Conservation (phyloP, 2,329 filamentous ascomycete genomes). For the Alternaria panax region DNA sequence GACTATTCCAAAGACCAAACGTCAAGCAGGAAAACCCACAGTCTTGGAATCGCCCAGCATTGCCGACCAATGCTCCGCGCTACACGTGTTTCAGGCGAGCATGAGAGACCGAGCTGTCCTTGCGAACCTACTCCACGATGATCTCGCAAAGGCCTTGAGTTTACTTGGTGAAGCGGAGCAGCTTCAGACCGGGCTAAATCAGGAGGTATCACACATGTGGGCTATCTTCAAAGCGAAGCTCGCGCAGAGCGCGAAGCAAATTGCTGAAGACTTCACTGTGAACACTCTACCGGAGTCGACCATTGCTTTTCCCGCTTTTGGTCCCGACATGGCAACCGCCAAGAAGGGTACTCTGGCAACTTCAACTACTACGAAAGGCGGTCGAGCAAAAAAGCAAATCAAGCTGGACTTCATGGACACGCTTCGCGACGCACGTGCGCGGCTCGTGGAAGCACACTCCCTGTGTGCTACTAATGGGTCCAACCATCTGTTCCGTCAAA, state of each 20-base stretch:
- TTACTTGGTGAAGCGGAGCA: conserved; percentile 37
- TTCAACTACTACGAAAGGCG: conserved; percentile 20
- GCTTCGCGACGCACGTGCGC: conserved; percentile 70
- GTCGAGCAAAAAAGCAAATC: conserved; percentile 33
- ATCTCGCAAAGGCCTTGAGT: conserved; percentile 37
- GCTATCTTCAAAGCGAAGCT: conserved; percentile 73
- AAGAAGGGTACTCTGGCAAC: conserved; percentile 24
- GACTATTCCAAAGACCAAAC: conserved; percentile 18
- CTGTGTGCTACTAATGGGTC: conserved; percentile 62
- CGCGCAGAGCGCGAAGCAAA: conserved; percentile 72
- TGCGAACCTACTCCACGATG: conserved; percentile 46
- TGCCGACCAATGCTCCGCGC: conserved; percentile 49
- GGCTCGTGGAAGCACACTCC: conserved; percentile 69
- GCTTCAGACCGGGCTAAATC: conserved; percentile 47
- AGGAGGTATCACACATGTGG: conserved; percentile 61
- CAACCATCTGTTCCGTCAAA: conserved; percentile 63
- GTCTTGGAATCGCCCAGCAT: conserved; percentile 21
- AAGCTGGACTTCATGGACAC: conserved; percentile 62
- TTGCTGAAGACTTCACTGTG: conserved; percentile 82
- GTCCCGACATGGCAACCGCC: conserved; percentile 24
- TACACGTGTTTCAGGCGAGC: conserved; percentile 55
- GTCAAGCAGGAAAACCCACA: conserved; percentile 13
- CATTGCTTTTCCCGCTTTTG: conserved; percentile 79
- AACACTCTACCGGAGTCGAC: conserved; percentile 93
- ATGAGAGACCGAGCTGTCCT: conserved; percentile 61